Percentiles rank a stretch among this genome's conserved stretches.
Evolutionary conservation across 495 filamentous ascomycete genomes (phyloP).

Genomic region (Aspergillus baeticus): DNA sequence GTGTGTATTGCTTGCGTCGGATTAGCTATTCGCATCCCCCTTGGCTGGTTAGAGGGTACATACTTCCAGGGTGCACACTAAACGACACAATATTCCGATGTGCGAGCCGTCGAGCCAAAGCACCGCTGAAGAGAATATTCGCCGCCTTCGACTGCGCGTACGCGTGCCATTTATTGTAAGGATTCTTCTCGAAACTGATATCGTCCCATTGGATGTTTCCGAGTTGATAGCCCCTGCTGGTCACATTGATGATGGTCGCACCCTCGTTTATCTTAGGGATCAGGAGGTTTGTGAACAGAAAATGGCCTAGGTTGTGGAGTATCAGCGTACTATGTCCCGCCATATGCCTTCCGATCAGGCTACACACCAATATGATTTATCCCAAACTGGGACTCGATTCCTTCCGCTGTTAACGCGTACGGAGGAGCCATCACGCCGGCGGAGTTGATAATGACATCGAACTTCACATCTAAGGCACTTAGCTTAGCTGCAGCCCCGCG

Average conservation of each 20-base stretch:
- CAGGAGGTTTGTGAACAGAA: neutral
- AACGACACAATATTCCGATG: neutral
- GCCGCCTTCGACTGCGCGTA: slow-evolving; percentile 1
- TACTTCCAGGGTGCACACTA: slow-evolving; percentile 1
- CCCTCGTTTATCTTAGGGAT: neutral
- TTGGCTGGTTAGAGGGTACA: neutral
- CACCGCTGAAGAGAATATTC: slow-evolving; percentile 1
- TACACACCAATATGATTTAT: slow-evolving; percentile 1
- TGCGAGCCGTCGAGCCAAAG: neutral
- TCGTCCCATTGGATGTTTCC: neutral
- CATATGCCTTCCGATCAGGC: too few species aligned
- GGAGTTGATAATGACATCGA: neutral
- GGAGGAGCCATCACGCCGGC: neutral
- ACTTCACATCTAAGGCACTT: neutral
- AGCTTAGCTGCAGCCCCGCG: neutral
- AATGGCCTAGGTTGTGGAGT: neutral
- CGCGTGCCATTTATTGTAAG: slow-evolving; percentile 1
- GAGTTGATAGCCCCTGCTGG: neutral
- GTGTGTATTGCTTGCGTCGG: neutral
- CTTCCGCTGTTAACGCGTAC: neutral
- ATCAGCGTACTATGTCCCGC: neutral
- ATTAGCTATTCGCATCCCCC: neutral
- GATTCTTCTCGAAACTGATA: slow-evolving; percentile 2
- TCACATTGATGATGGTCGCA: neutral
- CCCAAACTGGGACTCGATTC: neutral